phyloP scores from a whole-genome alignment of 2,329 filamentous ascomycete genomes.

The Monosporascus sp. region DNA sequence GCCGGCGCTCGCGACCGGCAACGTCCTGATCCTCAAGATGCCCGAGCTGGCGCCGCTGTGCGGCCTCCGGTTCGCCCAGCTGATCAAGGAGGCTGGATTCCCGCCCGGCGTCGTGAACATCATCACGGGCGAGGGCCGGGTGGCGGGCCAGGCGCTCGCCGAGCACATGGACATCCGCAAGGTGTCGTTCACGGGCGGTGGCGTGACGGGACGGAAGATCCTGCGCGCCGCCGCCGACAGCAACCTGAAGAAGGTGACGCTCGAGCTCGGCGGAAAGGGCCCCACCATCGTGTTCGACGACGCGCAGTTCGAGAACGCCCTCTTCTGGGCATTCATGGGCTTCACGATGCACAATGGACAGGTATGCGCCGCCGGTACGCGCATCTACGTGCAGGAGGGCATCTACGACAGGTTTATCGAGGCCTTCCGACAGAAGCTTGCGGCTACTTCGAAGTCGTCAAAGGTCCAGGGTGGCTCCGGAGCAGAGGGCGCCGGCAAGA shows the following conservation, averaged over 20 bases:
- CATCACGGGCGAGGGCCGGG: constrained; percentile 68
- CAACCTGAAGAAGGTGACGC: constrained; percentile 74
- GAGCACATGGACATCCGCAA: constrained; percentile 75
- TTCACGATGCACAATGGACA: constrained; percentile 61
- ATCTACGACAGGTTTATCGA: constrained; percentile 81
- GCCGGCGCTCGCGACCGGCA: constrained; percentile 61
- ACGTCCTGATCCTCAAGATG: constrained; percentile 59
- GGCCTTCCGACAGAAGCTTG: constrained; percentile 66
- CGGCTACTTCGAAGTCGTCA: constrained; percentile 30
- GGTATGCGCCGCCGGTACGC: constrained; percentile 66
- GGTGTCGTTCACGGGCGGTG: constrained; percentile 72
- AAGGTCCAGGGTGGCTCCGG: constrained; percentile 7
- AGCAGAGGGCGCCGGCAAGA: constrained; percentile 72
- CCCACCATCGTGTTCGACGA: constrained; percentile 74
- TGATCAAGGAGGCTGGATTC: constrained; percentile 69
- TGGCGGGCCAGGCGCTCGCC: constrained; percentile 68
- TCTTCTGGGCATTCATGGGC: constrained; percentile 68
- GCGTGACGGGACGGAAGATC: constrained; percentile 63
- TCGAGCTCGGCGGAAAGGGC: constrained; percentile 73
- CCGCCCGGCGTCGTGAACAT: constrained; percentile 72
- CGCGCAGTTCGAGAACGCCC: constrained; percentile 67
- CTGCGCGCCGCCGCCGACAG: constrained; percentile 71
- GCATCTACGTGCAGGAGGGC: constrained; percentile 76
- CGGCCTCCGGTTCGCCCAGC: constrained; percentile 55
- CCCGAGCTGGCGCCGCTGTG: constrained; percentile 61